Conservation (phyloP, 345 rosid species). For the Boechera stricta region DNA sequence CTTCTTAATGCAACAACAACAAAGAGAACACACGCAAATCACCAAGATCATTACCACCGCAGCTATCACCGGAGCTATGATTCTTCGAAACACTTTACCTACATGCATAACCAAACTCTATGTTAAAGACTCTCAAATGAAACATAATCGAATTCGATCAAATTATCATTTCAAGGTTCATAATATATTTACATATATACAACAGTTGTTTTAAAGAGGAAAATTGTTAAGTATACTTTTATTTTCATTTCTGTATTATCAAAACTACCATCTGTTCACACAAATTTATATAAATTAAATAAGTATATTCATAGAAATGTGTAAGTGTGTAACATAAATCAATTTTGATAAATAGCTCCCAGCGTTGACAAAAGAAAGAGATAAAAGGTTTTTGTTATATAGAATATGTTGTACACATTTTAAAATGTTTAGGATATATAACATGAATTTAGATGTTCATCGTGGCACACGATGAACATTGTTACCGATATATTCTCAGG, state of each 20-base stretch:
- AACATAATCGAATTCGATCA: neutral
- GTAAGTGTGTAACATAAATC: neutral
- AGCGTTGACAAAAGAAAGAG: neutral
- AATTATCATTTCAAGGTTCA: neutral
- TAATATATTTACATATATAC: no score
- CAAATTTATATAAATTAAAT: neutral
- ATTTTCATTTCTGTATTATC: neutral
- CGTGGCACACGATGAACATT: neutral
- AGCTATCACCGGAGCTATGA: constrained; percentile 16
- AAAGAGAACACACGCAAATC: neutral
- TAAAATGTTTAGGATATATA: no score
- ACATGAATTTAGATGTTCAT: neutral
- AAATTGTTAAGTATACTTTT: no score
- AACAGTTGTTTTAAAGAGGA: no score
- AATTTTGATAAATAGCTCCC: neutral
- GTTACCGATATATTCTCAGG: no score
- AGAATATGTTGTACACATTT: neutral
- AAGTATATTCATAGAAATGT: neutral
- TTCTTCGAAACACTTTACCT: constrained; percentile 15
- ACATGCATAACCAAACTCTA: neutral
- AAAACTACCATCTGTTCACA: neutral
- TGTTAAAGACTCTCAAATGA: neutral
- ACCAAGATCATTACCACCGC: neutral
- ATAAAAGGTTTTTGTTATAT: neutral
- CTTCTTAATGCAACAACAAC: constrained; percentile 15